phyloP scores from a whole-genome alignment of 1,284 basidiomycete species.

The Earliella scabrosa region DNA sequence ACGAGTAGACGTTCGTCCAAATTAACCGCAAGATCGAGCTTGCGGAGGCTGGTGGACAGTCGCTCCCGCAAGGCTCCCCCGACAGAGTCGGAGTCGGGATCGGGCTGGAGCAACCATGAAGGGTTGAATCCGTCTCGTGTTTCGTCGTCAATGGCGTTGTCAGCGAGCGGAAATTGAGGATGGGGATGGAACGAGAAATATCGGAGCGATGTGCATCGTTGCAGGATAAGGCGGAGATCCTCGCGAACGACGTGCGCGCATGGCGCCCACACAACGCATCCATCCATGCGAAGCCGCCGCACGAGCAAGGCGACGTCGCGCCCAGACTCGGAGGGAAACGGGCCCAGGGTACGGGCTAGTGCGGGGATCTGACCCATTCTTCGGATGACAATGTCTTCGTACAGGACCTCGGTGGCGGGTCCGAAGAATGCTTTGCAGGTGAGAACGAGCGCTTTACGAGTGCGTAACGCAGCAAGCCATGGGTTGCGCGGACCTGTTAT shows the following conservation, averaged over 20 bases:
- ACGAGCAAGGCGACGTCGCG: background rate
- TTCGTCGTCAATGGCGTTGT: background rate
- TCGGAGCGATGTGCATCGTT: conserved; percentile 7
- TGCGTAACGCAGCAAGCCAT: conserved; percentile 8
- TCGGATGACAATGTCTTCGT: conserved; percentile 19
- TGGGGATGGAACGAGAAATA: conserved; percentile 12
- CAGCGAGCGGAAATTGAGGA: background rate
- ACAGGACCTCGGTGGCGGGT: conserved; percentile 11
- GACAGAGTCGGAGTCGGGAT: background rate
- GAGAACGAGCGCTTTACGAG: conserved; percentile 10
- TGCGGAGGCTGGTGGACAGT: conserved; percentile 1
- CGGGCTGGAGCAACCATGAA: conserved; percentile 1
- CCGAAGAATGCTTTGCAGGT: conserved; percentile 15
- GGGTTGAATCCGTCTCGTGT: conserved; percentile 8
- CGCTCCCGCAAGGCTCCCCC: background rate
- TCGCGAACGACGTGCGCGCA: conserved; percentile 15
- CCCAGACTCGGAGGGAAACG: background rate
- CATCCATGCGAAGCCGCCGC: conserved; percentile 11
- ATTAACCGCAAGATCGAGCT: conserved; percentile 5
- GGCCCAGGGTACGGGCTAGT: conserved; percentile 8
- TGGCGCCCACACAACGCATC: conserved; percentile 9
- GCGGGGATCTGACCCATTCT: conserved; percentile 19
- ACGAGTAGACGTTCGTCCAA: background rate
- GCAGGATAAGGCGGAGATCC: conserved; percentile 11
- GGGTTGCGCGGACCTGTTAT: background rate